Conservation (phyloP, 2,329 filamentous ascomycete species). For the Aureobasidium sp. region DNA sequence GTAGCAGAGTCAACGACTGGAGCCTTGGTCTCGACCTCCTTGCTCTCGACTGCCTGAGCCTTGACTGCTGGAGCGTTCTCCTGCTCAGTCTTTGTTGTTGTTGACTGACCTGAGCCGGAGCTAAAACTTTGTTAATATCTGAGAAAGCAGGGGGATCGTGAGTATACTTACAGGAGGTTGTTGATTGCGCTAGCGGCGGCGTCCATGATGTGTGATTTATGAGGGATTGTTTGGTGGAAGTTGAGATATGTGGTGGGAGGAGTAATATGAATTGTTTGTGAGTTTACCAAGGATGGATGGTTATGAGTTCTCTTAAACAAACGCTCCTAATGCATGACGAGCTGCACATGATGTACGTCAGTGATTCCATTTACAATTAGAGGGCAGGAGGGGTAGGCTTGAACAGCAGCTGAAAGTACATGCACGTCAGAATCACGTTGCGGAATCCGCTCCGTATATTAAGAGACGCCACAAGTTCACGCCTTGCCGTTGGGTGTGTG, state of each 20-base stretch:
- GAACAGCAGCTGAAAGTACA: no score
- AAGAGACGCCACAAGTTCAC: no score
- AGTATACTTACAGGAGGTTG: conserved; percentile 46
- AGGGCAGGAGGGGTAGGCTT: no score
- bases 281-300: background rate
- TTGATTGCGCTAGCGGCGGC: conserved; percentile 57
- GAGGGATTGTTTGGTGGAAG: background rate
- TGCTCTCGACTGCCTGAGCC: background rate
- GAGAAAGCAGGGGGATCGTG: background rate
- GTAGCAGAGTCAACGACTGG: conserved; percentile 3
- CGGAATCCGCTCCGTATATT: no score
- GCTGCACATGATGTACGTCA: background rate
- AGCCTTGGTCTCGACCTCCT: background rate
- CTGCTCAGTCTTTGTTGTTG: background rate
- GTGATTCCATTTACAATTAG: background rate
- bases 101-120: background rate
- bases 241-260: background rate
- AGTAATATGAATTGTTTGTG: background rate
- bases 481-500: no score
- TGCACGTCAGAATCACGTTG: no score
- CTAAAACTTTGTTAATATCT: background rate
- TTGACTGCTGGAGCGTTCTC: background rate
- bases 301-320: background rate
- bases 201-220: conserved; percentile 47
- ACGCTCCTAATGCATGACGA: background rate